phyloP scores from a whole-genome alignment of 208 protist species.

The Entamoeba dispar region DNA sequence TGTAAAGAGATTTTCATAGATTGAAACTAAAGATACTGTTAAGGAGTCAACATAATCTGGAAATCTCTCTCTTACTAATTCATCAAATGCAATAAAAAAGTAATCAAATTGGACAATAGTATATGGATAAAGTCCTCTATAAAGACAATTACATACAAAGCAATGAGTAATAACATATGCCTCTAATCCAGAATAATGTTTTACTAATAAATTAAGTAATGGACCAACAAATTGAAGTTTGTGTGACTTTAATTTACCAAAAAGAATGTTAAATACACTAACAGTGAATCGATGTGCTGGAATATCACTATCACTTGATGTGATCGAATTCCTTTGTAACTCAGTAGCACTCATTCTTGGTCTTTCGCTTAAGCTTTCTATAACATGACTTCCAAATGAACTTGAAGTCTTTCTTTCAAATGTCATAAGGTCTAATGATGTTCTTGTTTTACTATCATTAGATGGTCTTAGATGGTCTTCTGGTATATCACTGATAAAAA shows the following conservation, averaged over 20 bases:
- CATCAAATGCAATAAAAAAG: background rate
- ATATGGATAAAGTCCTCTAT: background rate
- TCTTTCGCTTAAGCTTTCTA: background rate
- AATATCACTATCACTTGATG: background rate
- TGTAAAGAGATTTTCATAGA: background rate
- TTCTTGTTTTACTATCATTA: background rate
- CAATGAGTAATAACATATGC: background rate
- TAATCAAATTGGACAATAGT: background rate
- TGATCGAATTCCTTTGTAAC: background rate
- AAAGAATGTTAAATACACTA: background rate
- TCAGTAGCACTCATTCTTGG: background rate
- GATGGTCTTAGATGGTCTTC: background rate
- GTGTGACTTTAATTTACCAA: background rate
- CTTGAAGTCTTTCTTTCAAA: background rate
- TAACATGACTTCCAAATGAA: background rate
- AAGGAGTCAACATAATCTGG: background rate
- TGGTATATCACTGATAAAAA: background rate
- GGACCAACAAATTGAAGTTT: background rate
- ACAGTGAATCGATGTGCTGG: background rate
- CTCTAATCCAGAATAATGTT: background rate
- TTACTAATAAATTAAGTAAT: background rate
- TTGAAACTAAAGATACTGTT: background rate
- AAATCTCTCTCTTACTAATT: background rate
- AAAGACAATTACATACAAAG: background rate
- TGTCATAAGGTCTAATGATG: background rate